Conservation (phyloP, 345 rosid genomes). For the Punica granatum region DNA sequence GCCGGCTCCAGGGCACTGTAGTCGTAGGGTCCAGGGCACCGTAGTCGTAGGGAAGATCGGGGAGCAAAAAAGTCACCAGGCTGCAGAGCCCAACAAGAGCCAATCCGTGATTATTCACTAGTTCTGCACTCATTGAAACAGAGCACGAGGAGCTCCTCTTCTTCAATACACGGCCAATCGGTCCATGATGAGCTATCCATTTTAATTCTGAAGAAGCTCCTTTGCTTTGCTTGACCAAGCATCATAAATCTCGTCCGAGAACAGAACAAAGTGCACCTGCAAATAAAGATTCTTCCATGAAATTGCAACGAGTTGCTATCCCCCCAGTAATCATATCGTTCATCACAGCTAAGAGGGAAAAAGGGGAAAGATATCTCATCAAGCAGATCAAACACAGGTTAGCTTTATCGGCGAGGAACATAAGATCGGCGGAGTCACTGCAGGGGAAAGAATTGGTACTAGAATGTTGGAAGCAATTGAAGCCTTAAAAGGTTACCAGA, state of each 20-base stretch:
- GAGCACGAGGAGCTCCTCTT: no score
- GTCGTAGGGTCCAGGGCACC: conserved; percentile 81
- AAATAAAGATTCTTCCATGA: conserved; percentile 3
- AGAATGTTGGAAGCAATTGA: no score
- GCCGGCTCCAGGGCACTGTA: conserved; percentile 88
- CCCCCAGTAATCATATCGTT: neutral
- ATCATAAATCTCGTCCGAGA: conserved; percentile 39
- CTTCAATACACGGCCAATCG: neutral
- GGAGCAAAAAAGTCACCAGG: conserved; percentile 64
- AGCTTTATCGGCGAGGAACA: neutral
- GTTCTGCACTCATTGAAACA: neutral
- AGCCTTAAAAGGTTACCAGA: no score
- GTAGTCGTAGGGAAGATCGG: conserved; percentile 88
- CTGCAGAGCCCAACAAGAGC: conserved; percentile 15
- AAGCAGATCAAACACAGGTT: neutral
- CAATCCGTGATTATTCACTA: neutral
- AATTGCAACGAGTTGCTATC: neutral
- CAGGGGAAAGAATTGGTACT: neutral
- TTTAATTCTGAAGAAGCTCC: conserved; percentile 32
- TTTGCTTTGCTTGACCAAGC: conserved; percentile 67
- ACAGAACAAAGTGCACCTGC: conserved; percentile 81
- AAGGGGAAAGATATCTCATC: neutral
- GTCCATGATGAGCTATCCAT: neutral
- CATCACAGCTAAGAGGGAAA: neutral
- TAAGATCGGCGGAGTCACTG: neutral